phyloP scores from a whole-genome alignment of 225 moss, liverwort and hornwort species.

The Sphagnum tenellum region DNA sequence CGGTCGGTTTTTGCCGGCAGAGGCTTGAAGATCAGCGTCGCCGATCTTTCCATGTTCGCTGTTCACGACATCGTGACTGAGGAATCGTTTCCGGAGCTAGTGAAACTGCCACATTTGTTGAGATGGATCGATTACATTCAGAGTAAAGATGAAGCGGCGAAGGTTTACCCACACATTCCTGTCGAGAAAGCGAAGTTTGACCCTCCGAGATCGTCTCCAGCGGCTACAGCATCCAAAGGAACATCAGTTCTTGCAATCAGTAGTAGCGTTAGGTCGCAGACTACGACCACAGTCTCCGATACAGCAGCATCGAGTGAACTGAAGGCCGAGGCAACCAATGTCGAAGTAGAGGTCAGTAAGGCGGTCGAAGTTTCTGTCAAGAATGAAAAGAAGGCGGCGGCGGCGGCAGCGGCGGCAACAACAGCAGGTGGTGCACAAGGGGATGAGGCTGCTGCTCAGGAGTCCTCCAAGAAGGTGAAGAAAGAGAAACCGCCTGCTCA shows the following conservation, averaged over 20 bases:
- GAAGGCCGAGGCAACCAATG: background rate
- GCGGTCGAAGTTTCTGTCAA: slow-evolving; percentile 1
- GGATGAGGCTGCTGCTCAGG: background rate
- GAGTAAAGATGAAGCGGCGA: slow-evolving; percentile 15
- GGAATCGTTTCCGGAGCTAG: slow-evolving; percentile 10
- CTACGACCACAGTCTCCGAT: background rate
- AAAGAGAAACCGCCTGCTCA: slow-evolving; percentile 54
- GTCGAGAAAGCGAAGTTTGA: slow-evolving; percentile 25
- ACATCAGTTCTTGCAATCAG: background rate
- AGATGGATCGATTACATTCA: slow-evolving; percentile 43
- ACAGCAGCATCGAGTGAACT: background rate
- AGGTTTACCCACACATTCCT: slow-evolving; percentile 23
- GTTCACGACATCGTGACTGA: slow-evolving; percentile 20
- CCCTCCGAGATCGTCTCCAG: slow-evolving; percentile 27
- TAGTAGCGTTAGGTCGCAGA: background rate
- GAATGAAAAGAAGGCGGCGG: background rate
- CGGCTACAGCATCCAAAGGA: slow-evolving; percentile 9
- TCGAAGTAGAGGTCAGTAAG: background rate
- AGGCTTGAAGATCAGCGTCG: slow-evolving; percentile 31
- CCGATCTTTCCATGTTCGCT: slow-evolving; percentile 32
- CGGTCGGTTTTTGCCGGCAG: slow-evolving; percentile 31
- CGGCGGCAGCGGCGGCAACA: background rate
- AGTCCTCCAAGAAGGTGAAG: slow-evolving; percentile 23
- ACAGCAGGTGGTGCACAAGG: slow-evolving; percentile 8
- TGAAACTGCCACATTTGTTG: slow-evolving; percentile 20